Conservation (phyloP, 2,329 filamentous ascomycete species). For the Xylariomycetidae sp. region DNA sequence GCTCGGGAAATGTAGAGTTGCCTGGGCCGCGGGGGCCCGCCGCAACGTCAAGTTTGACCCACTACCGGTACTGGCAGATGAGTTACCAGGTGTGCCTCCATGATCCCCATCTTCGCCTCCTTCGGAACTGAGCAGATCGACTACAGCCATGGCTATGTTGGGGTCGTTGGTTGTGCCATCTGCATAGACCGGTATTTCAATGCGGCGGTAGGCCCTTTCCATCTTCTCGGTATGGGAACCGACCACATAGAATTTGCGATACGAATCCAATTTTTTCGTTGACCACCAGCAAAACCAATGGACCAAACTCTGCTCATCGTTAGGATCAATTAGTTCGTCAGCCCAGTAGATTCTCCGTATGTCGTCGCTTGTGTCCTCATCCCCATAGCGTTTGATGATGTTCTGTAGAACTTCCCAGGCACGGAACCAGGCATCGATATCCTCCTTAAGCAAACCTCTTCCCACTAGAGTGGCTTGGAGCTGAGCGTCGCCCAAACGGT, state of each 20-base stretch:
- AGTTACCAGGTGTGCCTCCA: slow-evolving; percentile 1
- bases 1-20: slow-evolving; percentile 10
- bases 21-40: too few relatives aligned
- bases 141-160: slow-evolving; percentile 23
- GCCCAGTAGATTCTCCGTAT: slow-evolving; percentile 39
- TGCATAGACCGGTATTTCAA: slow-evolving; percentile 34
- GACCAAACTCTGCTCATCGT: slow-evolving; percentile 58
- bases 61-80: too few relatives aligned
- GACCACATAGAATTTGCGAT: slow-evolving; percentile 51
- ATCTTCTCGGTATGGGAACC: slow-evolving; percentile 36
- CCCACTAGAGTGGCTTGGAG: slow-evolving; percentile 10
- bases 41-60: too few relatives aligned
- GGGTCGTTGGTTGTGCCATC: slow-evolving; percentile 32
- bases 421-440: slow-evolving; percentile 16
- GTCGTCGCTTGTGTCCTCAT: slow-evolving; percentile 29
- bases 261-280: slow-evolving; percentile 41
- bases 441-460: slow-evolving; percentile 10
- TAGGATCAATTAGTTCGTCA: slow-evolving; percentile 44
- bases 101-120: slow-evolving; percentile 7
- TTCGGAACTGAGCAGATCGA: slow-evolving; percentile 5
- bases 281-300: slow-evolving; percentile 62
- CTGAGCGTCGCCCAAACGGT: slow-evolving; percentile 12
- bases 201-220: slow-evolving; percentile 21
- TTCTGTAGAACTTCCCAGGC: slow-evolving; percentile 22
- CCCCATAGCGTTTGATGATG: slow-evolving; percentile 21